phyloP scores from a whole-genome alignment of 495 filamentous ascomycete genomes.

The Corynascus novoguineensis region DNA sequence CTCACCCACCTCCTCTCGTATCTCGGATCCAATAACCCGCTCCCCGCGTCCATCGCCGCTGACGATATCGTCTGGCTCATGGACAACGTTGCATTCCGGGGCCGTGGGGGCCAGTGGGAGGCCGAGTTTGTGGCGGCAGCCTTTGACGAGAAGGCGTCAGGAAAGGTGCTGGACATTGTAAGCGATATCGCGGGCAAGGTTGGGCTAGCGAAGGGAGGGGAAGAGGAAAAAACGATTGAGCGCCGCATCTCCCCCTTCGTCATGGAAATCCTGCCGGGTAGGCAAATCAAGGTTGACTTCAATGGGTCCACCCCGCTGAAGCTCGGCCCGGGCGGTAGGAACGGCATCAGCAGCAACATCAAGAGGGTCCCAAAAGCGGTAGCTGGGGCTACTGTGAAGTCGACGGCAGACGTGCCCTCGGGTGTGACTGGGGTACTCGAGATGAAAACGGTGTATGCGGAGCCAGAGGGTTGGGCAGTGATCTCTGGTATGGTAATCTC shows the following conservation, averaged over 20 bases:
- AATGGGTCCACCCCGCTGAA: conserved; percentile 47
- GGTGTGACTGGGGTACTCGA: conserved; percentile 44
- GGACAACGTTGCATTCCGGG: conserved; percentile 79
- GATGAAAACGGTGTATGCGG: conserved; percentile 66
- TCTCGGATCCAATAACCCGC: conserved; percentile 41
- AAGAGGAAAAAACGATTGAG: conserved; percentile 59
- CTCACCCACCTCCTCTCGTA: conserved; percentile 40
- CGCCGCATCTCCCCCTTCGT: conserved; percentile 70
- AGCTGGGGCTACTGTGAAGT: conserved; percentile 40
- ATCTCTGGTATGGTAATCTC: conserved; percentile 62
- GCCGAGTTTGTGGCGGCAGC: conserved; percentile 76
- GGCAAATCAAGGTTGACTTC: conserved; percentile 51
- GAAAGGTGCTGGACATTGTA: conserved; percentile 59
- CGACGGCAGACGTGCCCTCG: conserved; percentile 42
- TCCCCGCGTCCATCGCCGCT: conserved; percentile 33
- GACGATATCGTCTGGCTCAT: conserved; percentile 77
- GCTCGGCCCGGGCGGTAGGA: conserved; percentile 62
- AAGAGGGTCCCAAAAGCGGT: conserved; percentile 37
- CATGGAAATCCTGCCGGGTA: conserved; percentile 64
- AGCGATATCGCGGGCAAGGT: conserved; percentile 65
- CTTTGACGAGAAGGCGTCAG: conserved; percentile 64
- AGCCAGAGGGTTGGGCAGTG: conserved; percentile 76
- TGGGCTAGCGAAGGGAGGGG: conserved; percentile 59
- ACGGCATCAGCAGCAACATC: conserved; percentile 63
- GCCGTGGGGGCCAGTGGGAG: conserved; percentile 53